Conservation (phyloP, 192 early-diverging fungal species). For the Gonapodya sp. region DNA sequence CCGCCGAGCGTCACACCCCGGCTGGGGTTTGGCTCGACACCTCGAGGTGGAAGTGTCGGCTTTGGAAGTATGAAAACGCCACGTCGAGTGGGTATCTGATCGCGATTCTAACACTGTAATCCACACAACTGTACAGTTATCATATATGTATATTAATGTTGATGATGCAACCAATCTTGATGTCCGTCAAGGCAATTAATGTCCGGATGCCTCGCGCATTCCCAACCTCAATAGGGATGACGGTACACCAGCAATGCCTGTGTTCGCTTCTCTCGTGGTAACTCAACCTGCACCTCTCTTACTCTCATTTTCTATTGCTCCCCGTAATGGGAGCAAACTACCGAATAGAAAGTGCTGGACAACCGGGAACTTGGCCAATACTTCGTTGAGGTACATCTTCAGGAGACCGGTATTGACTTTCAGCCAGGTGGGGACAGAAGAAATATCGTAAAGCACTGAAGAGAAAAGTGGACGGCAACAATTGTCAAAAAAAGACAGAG, state of each 20-base stretch:
- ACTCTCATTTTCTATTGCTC: not conserved
- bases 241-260: no score
- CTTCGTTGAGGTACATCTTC: constrained; percentile 69
- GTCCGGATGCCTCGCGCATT: no score
- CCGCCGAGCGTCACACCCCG: not conserved
- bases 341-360: constrained; percentile 77
- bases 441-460: constrained; percentile 67
- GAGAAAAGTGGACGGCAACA: no score
- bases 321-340: constrained; percentile 32
- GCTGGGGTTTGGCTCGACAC: not conserved
- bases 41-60: not conserved
- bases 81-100: not conserved
- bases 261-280: no score
- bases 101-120: not conserved
- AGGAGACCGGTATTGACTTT: constrained; percentile 67
- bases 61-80: not conserved
- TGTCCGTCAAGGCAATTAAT: no score
- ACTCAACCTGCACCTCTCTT: no score
- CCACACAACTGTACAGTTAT: not conserved
- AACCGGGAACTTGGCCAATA: constrained; percentile 63
- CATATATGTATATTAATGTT: not conserved
- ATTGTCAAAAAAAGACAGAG: no score
- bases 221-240: no score
- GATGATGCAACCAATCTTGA: not conserved
- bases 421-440: constrained; percentile 56